phyloP scores from a whole-genome alignment of 2,329 filamentous ascomycete genomes.

The Chrysoporthe deuterocubensis region DNA sequence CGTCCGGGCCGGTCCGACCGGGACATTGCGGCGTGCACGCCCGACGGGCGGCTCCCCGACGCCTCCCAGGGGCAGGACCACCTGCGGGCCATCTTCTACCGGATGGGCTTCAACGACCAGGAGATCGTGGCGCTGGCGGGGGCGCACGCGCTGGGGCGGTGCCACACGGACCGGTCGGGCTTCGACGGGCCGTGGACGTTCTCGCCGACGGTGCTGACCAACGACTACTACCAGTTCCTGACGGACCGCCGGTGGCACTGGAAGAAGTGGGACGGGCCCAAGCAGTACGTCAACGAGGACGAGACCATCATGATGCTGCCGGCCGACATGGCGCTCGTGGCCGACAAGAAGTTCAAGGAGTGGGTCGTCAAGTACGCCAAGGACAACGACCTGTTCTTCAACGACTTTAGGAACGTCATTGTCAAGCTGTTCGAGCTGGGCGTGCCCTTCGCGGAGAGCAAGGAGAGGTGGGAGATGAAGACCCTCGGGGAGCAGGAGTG shows the following conservation, averaged over 20 bases:
- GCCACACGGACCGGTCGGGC: constrained; percentile 86
- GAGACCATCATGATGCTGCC: constrained; percentile 98
- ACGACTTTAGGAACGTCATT: constrained; percentile 82
- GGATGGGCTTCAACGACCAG: constrained; percentile 97
- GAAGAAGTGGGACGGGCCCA: constrained; percentile 90
- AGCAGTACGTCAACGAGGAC: constrained; percentile 84
- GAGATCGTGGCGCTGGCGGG: constrained; percentile 92
- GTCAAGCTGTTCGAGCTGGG: constrained; percentile 90
- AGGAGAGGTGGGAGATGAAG: constrained; percentile 70
- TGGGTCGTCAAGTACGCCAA: constrained; percentile 87
- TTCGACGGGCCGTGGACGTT: constrained; percentile 92
- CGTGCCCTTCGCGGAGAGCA: constrained; percentile 78
- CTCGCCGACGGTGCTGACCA: constrained; percentile 87
- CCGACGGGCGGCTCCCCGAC: constrained; percentile 80
- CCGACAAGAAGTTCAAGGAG: constrained; percentile 84
- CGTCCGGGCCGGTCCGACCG: constrained; percentile 82
- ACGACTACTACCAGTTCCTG: constrained; percentile 91
- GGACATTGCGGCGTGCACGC: constrained; percentile 84
- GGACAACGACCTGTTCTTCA: constrained; percentile 90
- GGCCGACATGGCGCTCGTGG: constrained; percentile 82
- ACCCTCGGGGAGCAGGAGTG: constrained; percentile 42
- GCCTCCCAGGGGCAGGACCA: constrained; percentile 78
- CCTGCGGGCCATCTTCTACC: constrained; percentile 88
- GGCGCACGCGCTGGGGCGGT: constrained; percentile 86
- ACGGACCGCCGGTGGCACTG: constrained; percentile 90